Conservation (phyloP, 257 asterid species). For the Petunia axillaris region DNA sequence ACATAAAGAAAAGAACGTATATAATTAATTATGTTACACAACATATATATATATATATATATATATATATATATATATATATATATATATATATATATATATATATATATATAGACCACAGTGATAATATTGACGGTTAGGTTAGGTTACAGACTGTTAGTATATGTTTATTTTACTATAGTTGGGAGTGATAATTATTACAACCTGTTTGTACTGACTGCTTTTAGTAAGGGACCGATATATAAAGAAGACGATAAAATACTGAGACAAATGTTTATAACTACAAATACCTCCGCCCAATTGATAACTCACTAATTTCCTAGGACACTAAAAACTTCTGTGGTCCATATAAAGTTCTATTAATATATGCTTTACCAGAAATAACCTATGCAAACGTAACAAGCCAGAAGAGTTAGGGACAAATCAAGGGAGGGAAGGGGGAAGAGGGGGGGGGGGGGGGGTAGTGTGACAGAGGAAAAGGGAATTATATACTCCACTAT, state of each 20-base stretch:
- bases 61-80: no score
- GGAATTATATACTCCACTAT: no score
- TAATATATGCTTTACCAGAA: background rate
- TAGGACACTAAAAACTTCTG: background rate
- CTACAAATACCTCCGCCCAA: background rate
- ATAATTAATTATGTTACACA: background rate
- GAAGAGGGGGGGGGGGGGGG: no score
- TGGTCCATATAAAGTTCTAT: background rate
- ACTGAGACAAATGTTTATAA: background rate
- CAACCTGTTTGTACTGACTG: background rate
- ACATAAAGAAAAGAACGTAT: background rate
- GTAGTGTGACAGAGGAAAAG: no score
- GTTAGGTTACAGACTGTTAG: background rate
- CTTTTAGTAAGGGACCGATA: conserved; percentile 8
- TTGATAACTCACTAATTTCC: conserved; percentile 8
- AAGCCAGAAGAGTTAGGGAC: no score
- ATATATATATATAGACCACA: background rate
- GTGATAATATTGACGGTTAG: background rate
- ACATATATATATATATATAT: no score
- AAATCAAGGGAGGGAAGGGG: no score
- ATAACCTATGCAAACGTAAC: no score
- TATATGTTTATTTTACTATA: background rate
- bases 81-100: no score
- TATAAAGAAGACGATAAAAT: background rate
- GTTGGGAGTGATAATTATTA: conserved; percentile 15